Evolutionary conservation across 1,139 yeast species (phyloP).

Genomic region (Debaryomyces sp.): DNA sequence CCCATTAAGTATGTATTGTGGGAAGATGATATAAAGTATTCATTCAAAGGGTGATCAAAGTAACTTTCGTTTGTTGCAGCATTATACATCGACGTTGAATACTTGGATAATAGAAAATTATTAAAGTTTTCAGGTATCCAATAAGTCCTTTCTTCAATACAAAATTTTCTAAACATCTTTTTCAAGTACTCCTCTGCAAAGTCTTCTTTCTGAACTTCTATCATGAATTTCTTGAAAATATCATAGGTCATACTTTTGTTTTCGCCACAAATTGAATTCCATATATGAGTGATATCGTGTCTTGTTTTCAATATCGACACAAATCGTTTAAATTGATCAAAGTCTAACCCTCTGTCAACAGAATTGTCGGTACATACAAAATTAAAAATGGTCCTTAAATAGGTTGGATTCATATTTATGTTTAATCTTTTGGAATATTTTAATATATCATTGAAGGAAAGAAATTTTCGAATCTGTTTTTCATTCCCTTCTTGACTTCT

Average conservation of each 20-base stretch:
- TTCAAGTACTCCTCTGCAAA: conserved; percentile 27
- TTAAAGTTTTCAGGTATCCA: conserved; percentile 56
- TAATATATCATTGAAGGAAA: conserved; percentile 70
- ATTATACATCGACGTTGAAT: conserved; percentile 35
- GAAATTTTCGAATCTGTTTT: conserved; percentile 30
- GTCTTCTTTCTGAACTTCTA: conserved; percentile 53
- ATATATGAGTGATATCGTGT: conserved; percentile 33
- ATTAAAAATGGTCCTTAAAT: conserved; percentile 43
- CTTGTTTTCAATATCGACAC: conserved; percentile 52
- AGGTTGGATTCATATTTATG: conserved; percentile 50
- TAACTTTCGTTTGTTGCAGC: conserved; percentile 36
- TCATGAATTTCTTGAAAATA: conserved; percentile 51
- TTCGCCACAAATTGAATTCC: conserved; percentile 24
- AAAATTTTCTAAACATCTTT: conserved; percentile 49
- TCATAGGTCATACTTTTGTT: conserved; percentile 46
- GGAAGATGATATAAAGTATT: conserved; percentile 88
- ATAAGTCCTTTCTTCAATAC: conserved; percentile 25
- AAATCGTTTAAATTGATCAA: conserved; percentile 72
- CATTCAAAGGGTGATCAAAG: conserved; percentile 71
- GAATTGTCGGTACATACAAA: conserved; percentile 42
- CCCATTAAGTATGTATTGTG: conserved; percentile 93
- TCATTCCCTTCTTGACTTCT: conserved; percentile 19
- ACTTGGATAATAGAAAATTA: conserved; percentile 52
- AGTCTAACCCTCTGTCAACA: conserved; percentile 45
- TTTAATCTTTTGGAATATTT: conserved; percentile 68